Evolutionary conservation across 2,329 filamentous ascomycete species (phyloP).

Genomic region (Ophiosphaerella narmari): DNA sequence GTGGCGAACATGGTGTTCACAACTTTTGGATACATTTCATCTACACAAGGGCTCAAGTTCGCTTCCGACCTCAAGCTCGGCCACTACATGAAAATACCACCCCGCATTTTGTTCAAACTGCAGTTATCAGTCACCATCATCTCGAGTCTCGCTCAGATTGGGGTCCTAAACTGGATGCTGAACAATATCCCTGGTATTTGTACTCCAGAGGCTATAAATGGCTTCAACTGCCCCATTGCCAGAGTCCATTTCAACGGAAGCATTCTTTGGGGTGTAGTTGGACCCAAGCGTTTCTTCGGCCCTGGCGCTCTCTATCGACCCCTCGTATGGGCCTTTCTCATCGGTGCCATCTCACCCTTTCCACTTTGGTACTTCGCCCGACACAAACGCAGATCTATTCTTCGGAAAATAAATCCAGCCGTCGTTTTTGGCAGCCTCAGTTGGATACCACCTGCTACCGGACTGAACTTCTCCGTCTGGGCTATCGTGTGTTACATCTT

Average conservation of each 20-base stretch:
- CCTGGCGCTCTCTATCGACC: constrained; percentile 73
- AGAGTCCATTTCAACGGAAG: constrained; percentile 89
- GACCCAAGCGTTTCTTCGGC: constrained; percentile 81
- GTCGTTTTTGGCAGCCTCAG: constrained; percentile 81
- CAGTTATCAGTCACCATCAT: constrained; percentile 77
- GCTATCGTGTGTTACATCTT: constrained; percentile 83
- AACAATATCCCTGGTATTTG: constrained; percentile 75
- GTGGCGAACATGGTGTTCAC: constrained; percentile 95
- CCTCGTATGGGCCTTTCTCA: constrained; percentile 79
- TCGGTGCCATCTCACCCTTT: constrained; percentile 76
- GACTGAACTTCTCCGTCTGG: constrained; percentile 88
- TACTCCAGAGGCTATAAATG: constrained; percentile 78
- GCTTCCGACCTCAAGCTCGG: constrained; percentile 85
- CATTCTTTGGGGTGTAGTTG: constrained; percentile 88
- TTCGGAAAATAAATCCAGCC: constrained; percentile 79
- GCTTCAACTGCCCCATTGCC: constrained; percentile 85
- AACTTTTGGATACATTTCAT: constrained; percentile 88
- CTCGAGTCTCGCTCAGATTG: constrained; percentile 79
- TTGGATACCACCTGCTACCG: constrained; percentile 83
- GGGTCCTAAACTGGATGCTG: constrained; percentile 91
- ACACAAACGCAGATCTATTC: constrained; percentile 61
- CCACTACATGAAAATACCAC: constrained; percentile 87
- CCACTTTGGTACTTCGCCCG: constrained; percentile 73
- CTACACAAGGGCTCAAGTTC: constrained; percentile 87
- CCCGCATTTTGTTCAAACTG: constrained; percentile 76